Evolutionary conservation across 176 grass and related monocot genomes (phyloP), one percentile per base, ranked within the genome.

Genomic region (Sorghum bicolor): DNA sequence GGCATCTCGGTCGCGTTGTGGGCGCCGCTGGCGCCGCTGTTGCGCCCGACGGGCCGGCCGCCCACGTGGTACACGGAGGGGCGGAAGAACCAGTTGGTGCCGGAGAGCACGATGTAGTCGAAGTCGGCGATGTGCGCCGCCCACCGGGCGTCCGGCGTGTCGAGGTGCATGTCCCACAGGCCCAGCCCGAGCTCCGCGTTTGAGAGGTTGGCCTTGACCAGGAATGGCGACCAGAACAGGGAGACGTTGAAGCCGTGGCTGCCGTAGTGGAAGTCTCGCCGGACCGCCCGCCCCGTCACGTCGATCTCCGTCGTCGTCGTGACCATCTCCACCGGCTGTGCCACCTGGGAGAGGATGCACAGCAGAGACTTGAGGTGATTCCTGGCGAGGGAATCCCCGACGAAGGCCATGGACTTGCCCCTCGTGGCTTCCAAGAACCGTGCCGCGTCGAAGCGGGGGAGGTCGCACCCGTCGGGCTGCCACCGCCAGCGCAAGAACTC

Each of bases 311-410:
- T 24, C 62, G 45, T 58, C 1, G 37, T 60, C 1, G 73, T 30
- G 10, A 24, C 57, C 0, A 78, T 17, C 83, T 90, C 83, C 43
- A 74, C 72, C 26, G 85, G 67, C 68, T 71, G 68, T 37, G 83
- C 79, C 74, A 11, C 74, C 79, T 63, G 71, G n/a, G 88, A 90
- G 50, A 97, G n/a, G 80, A 92, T 81, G 53, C 94, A 97, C 33
- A 97, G 68, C 41, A 94, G 44, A 3, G 94, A 91, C 73, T 97
- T 89, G 34, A 97, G 47, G 17, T 94, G 92, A n/a, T 97, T 97
- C 66, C 94, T 78, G 31, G 94, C 88, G n/a, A 97, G 71, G 28
- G 94, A 97, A 55, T 97, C 94, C 0, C 94, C 94, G 38, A 97
- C 69, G 65, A 97, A 97, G 38, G 92, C 92, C 19, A 97, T 25